Conservation (phyloP, 768 basidiomycete genomes). For the Lepiota brunneoincarnata region DNA sequence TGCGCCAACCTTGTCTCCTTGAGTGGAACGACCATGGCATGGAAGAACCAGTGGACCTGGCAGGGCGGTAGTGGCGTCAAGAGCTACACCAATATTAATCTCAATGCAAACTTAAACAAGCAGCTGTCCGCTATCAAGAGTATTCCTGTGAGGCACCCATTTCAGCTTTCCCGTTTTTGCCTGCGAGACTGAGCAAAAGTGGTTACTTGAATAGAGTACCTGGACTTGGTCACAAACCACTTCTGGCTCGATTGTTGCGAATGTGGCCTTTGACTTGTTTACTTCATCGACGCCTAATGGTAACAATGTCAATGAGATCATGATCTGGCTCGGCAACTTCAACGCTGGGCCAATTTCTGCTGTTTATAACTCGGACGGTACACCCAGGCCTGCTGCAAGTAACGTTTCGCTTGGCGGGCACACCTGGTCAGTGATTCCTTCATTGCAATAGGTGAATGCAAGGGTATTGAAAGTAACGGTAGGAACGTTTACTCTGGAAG, state of each 20-base stretch:
- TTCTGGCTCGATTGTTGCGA: conserved; percentile 41
- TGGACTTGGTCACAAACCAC: conserved; percentile 57
- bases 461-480: conserved; percentile 16
- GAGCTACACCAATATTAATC: conserved; percentile 59
- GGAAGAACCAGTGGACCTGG: conserved; percentile 58
- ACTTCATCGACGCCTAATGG: conserved; percentile 51
- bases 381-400: conserved; percentile 42
- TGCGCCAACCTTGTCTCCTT: conserved; percentile 46
- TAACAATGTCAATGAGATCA: conserved; percentile 46
- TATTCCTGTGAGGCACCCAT: conserved; percentile 46
- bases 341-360: conserved; percentile 58
- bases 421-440: conserved; percentile 37
- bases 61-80: conserved; percentile 50
- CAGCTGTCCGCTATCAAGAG: conserved; percentile 49
- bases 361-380: conserved; percentile 41
- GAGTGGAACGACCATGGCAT: conserved; percentile 39
- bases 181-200: not conserved
- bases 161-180: not conserved
- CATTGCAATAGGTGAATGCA: not conserved
- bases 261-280: conserved; percentile 66
- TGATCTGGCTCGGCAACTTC: conserved; percentile 65
- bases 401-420: conserved; percentile 45
- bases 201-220: conserved; percentile 32
- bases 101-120: conserved; percentile 48
- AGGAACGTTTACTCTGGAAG: conserved; percentile 56